Base-by-base conservation (phyloP, 257 asterid genomes). In the Linderniella brevidens region DNA sequence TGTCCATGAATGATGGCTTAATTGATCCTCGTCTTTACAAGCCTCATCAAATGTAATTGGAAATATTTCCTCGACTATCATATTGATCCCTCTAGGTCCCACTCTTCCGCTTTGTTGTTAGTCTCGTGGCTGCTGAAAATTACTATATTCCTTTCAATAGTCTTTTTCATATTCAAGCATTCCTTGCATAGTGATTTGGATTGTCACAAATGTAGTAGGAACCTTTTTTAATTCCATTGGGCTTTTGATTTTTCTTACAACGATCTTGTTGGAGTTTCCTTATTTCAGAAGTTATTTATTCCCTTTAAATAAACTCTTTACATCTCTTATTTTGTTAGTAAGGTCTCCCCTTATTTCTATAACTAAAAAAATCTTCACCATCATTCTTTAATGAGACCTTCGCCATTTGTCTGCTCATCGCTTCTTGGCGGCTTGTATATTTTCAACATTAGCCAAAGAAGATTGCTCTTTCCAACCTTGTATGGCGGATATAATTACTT, bases 41-140 rank as follows among this genome's bases (percentile, higher is more conserved):
- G n/a, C n/a, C n/a, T n/a, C n/a, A n/a, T n/a, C n/a, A n/a, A n/a
- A n/a, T n/a, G n/a, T n/a, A n/a, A n/a, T n/a, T n/a, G n/a, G n/a
- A n/a, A n/a, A n/a, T 25, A 25, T 6, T 3, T 25, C 32, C 6
- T 25, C 32, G 32, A 25, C 32, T 25, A 25, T 25, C 32, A 35
- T 38, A 35, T 50, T 8, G 46, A 19, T 15, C 25, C 64, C 19
- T 48, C 62, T 2, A 16, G 48, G 39, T 61, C 67, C 39, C 54
- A 40, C 17, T 57, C 56, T 4, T 63, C 64, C 41, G 54, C 58
- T 3, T 6, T 25, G 32, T 25, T 25, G 3, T 6, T 25, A 25
- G 32, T 25, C 32, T 25, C 32, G 32, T 25, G 32, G 9, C 48
- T 50, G 49, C 49, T 58, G 8, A 50, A 49, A 50, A 37, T 35